A percentile compares a stretch with the other conserved stretches of the same genome.
Evolutionary conservation across 2,329 filamentous ascomycete species (phyloP).

Genomic region (Pleoardoris graminearum): DNA sequence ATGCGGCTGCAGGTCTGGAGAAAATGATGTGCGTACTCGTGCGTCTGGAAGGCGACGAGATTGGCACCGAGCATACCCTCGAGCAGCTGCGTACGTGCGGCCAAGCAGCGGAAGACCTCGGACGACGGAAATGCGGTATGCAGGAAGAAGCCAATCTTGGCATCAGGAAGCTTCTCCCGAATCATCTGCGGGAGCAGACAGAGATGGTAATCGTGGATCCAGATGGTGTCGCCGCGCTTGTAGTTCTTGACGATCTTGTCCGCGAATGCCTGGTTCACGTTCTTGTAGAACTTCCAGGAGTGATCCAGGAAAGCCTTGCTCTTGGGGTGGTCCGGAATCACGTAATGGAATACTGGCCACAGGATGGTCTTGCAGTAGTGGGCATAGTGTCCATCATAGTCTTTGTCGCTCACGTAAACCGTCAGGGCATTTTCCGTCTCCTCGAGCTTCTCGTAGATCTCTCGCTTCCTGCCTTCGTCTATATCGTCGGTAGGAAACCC

Average conservation of each 20-base stretch:
- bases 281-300: slow-evolving; percentile 93
- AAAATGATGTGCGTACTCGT: slow-evolving; percentile 92
- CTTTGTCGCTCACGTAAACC: slow-evolving; percentile 85
- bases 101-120: slow-evolving; percentile 90
- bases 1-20: slow-evolving; percentile 93
- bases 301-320: slow-evolving; percentile 98
- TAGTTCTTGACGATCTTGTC: slow-evolving; percentile 88
- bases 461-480: slow-evolving; percentile 72
- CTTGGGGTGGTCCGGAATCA: slow-evolving; percentile 96
- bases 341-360: slow-evolving; percentile 98
- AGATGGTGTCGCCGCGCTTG: slow-evolving; percentile 90
- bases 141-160: slow-evolving; percentile 94
- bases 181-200: slow-evolving; percentile 88
- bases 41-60: slow-evolving; percentile 88
- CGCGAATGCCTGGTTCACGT: slow-evolving; percentile 90
- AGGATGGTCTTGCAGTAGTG: slow-evolving; percentile 98
- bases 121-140: slow-evolving; percentile 96
- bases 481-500: slow-evolving; percentile 93
- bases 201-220: slow-evolving; percentile 95
- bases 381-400: slow-evolving; percentile 91
- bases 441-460: slow-evolving; percentile 80
- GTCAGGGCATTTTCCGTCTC: slow-evolving; percentile 81
- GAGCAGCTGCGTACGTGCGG: slow-evolving; percentile 81
- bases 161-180: slow-evolving; percentile 85
- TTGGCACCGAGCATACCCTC: slow-evolving; percentile 94